These are phyloP conservation scores for Mortierella sp. DNA, from an alignment of 371 early-diverging fungal genomes.

Conservation along the genomic window DNA sequence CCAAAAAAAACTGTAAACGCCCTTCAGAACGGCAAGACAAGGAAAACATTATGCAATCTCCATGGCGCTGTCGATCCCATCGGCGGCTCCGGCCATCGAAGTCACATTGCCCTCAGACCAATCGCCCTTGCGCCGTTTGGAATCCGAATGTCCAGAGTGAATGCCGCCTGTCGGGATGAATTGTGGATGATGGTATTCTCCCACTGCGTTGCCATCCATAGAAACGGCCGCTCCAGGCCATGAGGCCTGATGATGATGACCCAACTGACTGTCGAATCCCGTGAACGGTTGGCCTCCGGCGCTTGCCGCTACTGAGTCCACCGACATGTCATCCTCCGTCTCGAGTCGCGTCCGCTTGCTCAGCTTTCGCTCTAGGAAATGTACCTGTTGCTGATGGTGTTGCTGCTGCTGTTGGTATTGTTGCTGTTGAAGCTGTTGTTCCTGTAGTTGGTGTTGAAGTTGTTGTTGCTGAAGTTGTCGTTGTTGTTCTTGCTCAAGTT, in stretches of 20 bases:
- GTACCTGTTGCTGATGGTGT: neutral
- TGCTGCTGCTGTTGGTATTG: constrained; percentile 17
- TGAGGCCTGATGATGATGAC: neutral
- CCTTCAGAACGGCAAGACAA: neutral
- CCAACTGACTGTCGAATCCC: constrained; percentile 17
- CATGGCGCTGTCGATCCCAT: constrained; percentile 28
- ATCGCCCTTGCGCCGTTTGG: constrained; percentile 34
- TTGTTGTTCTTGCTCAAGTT: constrained; percentile 18
- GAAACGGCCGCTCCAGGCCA: neutral
- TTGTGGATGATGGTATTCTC: neutral
- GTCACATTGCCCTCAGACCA: constrained; percentile 19
- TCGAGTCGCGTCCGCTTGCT: constrained; percentile 41
- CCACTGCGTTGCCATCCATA: neutral
- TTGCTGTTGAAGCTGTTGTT: constrained; percentile 13
- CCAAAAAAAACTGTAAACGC: no score
- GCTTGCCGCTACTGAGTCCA: neutral
- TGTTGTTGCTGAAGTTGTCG: constrained; percentile 14
- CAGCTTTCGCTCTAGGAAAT: constrained; percentile 19
- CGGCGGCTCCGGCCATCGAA: constrained; percentile 1
- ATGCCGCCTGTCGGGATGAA: neutral
- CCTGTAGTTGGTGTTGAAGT: constrained; percentile 4
- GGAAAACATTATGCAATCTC: constrained; percentile 17
- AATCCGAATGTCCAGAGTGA: constrained; percentile 13
- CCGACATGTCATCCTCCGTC: constrained; percentile 22
- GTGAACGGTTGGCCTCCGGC: neutral